Percentiles rank a stretch among this genome's conserved stretches.
phyloP scores from a whole-genome alignment of 345 rosid genomes.

The Populus simonii region DNA sequence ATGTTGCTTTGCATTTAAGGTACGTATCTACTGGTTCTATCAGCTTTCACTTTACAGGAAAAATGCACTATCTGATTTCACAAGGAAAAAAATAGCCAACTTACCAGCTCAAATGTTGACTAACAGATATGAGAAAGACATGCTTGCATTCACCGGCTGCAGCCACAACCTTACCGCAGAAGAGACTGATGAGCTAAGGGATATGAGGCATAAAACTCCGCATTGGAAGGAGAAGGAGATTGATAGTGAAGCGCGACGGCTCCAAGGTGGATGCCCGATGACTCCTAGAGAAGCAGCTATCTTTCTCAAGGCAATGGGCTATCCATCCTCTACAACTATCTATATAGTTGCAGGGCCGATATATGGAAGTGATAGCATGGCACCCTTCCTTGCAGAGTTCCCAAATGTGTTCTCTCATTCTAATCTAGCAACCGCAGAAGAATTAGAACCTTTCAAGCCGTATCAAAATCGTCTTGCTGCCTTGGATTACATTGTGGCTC shows the following conservation, averaged over 20 bases:
- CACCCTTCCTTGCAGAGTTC: conserved; percentile 63
- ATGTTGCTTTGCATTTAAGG: conserved; percentile 88
- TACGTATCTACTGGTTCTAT: conserved; percentile 16
- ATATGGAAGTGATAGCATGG: conserved; percentile 79
- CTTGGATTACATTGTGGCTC: conserved; percentile 81
- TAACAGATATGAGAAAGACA: conserved; percentile 94
- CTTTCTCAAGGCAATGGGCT: conserved; percentile 94
- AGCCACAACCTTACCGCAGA: conserved; percentile 72
- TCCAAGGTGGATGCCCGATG: conserved; percentile 96
- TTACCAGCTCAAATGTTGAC: conserved; percentile 1
- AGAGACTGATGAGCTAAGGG: conserved; percentile 73
- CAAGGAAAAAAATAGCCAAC: background rate
- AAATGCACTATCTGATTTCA: background rate
- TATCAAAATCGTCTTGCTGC: conserved; percentile 96
- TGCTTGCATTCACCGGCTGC: conserved; percentile 99
- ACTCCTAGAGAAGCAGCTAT: conserved; percentile 94
- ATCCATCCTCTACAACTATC: conserved; percentile 74
- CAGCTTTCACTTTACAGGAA: background rate
- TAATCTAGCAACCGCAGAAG: conserved; percentile 74
- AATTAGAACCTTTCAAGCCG: conserved; percentile 61
- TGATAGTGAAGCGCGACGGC: conserved; percentile 57
- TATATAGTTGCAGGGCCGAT: conserved; percentile 93
- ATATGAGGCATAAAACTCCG: conserved; percentile 70
- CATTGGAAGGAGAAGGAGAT: conserved; percentile 99
- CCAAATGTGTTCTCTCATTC: conserved; percentile 84